Percentiles rank a stretch among this genome's conserved stretches.
Conservation (phyloP, 2,329 filamentous ascomycete genomes). For the Aspergillus cejpii region DNA sequence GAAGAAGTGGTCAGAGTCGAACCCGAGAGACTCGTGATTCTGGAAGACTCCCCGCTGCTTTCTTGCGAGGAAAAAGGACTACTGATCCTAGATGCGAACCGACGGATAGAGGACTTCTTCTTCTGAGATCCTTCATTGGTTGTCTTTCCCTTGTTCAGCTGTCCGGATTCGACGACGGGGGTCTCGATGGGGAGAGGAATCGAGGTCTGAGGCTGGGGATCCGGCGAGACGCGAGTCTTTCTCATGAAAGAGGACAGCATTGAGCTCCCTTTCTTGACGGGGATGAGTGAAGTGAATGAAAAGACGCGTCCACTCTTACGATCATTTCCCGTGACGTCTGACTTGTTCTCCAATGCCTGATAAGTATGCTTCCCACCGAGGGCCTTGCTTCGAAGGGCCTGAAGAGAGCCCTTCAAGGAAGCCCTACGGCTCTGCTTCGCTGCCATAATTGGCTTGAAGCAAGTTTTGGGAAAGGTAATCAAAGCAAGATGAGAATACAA, state of each 20-base stretch:
- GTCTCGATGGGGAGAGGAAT: neutral
- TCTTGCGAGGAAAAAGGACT: neutral
- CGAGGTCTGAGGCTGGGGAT: neutral
- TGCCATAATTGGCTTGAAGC: slow-evolving; percentile 4
- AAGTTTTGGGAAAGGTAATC: neutral
- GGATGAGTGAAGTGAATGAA: neutral
- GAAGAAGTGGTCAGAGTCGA: neutral
- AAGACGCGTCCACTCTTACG: neutral
- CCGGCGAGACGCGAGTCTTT: neutral
- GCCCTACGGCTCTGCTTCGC: slow-evolving; percentile 12
- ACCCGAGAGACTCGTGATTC: neutral
- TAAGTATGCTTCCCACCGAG: slow-evolving; percentile 7
- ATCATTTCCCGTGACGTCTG: neutral
- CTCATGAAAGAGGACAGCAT: neutral
- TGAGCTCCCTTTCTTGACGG: neutral
- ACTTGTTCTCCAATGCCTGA: neutral
- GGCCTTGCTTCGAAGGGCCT: slow-evolving; percentile 16
- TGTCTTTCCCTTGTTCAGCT: neutral
- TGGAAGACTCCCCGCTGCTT: slow-evolving; percentile 5
- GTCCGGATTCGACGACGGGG: neutral
- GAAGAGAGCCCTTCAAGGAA: slow-evolving; percentile 15
- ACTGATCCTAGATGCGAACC: neutral
- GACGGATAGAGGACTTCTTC: neutral
- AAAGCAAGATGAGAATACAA: neutral
- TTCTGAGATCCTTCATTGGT: neutral